Evolutionary conservation across 345 rosid genomes (phyloP).

Genomic region (Pugionium cornutum): DNA sequence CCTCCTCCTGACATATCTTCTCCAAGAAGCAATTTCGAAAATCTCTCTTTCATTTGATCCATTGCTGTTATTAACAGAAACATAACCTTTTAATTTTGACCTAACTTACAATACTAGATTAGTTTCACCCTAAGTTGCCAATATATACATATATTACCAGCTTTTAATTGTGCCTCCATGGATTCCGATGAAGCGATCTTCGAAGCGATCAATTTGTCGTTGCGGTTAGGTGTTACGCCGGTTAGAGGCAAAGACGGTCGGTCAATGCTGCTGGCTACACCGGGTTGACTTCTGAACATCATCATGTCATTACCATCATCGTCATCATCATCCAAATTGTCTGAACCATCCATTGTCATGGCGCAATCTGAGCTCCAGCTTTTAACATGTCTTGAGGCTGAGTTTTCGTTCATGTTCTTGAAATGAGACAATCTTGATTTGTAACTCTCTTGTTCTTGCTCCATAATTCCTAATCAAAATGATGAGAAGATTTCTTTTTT

Average conservation of each 20-base stretch:
- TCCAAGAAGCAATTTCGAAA: constrained; percentile 64
- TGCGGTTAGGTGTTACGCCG: constrained; percentile 25
- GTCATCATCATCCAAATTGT: constrained; percentile 11
- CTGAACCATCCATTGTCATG: constrained; percentile 29
- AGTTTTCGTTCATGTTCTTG: constrained; percentile 47
- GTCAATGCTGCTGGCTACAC: constrained; percentile 22
- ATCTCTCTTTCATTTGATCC: constrained; percentile 68
- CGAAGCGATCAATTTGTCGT: constrained; percentile 15
- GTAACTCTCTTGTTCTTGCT: constrained; percentile 63
- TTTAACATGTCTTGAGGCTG: constrained; percentile 48
- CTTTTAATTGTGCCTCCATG: constrained; percentile 43
- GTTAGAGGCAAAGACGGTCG: constrained; percentile 39
- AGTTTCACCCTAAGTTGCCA: neutral
- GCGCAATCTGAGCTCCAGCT: constrained; percentile 56
- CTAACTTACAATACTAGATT: constrained; percentile 6
- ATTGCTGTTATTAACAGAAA: constrained; percentile 43
- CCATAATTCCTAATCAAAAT: constrained; percentile 40
- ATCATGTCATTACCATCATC: constrained; percentile 33
- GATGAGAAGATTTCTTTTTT: constrained; percentile 13
- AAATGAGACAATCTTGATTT: constrained; percentile 66
- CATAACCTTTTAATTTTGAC: neutral
- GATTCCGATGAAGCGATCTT: constrained; percentile 28
- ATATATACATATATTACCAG: constrained; percentile 21
- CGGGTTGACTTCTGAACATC: constrained; percentile 42
- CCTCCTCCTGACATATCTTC: constrained; percentile 89